These are phyloP conservation scores for Tolypocladium endophyticum DNA, from an alignment of 2,329 filamentous ascomycete genomes.

Conservation along the genomic window DNA sequence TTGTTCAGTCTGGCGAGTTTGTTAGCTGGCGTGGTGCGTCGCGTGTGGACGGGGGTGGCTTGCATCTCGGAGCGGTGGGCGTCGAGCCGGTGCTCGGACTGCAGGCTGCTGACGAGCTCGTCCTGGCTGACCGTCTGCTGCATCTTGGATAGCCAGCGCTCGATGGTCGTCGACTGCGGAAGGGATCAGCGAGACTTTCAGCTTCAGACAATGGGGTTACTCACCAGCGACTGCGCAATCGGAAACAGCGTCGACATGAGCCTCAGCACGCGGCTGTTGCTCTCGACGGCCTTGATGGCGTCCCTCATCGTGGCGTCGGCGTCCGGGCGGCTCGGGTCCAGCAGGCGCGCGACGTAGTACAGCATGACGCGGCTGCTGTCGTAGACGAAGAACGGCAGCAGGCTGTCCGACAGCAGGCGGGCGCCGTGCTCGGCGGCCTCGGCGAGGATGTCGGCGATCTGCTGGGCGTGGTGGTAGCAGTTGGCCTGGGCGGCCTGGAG, in stretches of 20 bases:
- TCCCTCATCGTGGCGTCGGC: slow-evolving; percentile 24
- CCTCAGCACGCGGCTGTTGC: slow-evolving; percentile 24
- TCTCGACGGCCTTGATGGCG: slow-evolving; percentile 28
- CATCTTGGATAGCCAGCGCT: slow-evolving; percentile 27
- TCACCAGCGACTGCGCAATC: slow-evolving; percentile 26
- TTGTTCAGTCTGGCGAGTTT: slow-evolving; percentile 5
- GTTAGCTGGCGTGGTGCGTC: background rate
- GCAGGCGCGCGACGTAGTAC: slow-evolving; percentile 33
- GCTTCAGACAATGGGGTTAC: slow-evolving; percentile 2
- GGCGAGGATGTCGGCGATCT: slow-evolving; percentile 26
- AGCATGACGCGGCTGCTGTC: slow-evolving; percentile 37
- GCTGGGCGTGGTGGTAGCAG: slow-evolving; percentile 26
- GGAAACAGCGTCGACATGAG: slow-evolving; percentile 28
- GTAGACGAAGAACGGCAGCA: slow-evolving; percentile 35
- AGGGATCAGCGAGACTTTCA: background rate
- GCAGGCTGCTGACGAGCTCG: slow-evolving; percentile 9
- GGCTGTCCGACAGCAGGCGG: slow-evolving; percentile 29
- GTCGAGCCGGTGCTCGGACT: slow-evolving; percentile 11
- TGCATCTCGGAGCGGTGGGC: slow-evolving; percentile 10
- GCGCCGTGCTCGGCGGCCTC: slow-evolving; percentile 29
- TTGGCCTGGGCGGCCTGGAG: slow-evolving; percentile 24
- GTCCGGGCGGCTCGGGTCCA: slow-evolving; percentile 24
- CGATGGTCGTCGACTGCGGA: slow-evolving; percentile 23
- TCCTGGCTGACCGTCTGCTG: slow-evolving; percentile 16
- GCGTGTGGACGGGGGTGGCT: background rate